A percentile compares a stretch with the other conserved stretches of the same genome.
Conservation (phyloP, 2,329 filamentous ascomycete genomes). For the Colletotrichum trifolii region DNA sequence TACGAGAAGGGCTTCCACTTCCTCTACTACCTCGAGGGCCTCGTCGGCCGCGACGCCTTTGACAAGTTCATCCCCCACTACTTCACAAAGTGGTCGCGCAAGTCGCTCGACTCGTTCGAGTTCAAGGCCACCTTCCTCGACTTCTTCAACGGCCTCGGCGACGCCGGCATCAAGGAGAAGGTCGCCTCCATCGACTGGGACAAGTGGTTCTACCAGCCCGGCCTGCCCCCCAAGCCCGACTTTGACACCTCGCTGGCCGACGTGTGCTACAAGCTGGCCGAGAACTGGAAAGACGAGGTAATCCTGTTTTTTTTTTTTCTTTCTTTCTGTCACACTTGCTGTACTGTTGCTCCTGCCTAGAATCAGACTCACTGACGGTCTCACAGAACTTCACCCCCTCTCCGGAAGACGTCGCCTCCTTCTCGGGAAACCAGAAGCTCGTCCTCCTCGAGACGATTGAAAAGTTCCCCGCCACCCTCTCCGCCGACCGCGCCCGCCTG, state of each 20-base stretch:
- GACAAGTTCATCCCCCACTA: constrained; percentile 97
- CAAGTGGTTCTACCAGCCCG: constrained; percentile 86
- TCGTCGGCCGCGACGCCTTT: constrained; percentile 87
- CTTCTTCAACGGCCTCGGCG: constrained; percentile 78
- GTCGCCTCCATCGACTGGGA: constrained; percentile 88
- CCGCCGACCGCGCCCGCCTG: constrained; percentile 71
- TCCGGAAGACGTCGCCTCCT: constrained; percentile 74
- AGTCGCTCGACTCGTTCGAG: constrained; percentile 92
- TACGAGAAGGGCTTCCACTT: constrained; percentile 99
- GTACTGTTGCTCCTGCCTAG: no score
- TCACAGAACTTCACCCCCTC: constrained; percentile 70
- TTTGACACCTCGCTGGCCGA: constrained; percentile 92
- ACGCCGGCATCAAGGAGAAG: constrained; percentile 72
- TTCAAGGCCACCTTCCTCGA: constrained; percentile 90
- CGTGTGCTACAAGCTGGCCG: constrained; percentile 82
- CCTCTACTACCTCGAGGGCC: constrained; percentile 87
- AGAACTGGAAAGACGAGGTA: constrained; percentile 79
- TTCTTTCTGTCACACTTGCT: no score
- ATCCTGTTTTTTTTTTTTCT: constrained; percentile 45
- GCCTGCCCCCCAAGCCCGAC: constrained; percentile 87
- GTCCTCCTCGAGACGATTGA: constrained; percentile 89
- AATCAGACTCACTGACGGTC: constrained; percentile 27
- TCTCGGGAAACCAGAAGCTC: constrained; percentile 88
- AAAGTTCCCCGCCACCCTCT: constrained; percentile 72
- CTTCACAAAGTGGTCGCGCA: constrained; percentile 85